Conservation (phyloP, 75 land plant species). For the Pinus tabuliformis region DNA sequence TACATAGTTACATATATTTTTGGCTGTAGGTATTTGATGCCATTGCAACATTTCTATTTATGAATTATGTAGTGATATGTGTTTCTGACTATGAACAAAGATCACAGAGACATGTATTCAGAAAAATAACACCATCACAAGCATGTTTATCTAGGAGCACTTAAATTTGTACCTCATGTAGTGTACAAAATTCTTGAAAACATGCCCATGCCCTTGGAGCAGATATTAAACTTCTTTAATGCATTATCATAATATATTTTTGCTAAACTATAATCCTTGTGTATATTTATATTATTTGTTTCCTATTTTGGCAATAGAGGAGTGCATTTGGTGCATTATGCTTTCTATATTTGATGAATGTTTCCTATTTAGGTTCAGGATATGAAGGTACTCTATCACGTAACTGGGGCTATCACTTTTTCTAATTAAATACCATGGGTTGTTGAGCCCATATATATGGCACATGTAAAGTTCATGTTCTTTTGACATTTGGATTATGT, state of each 20-base stretch:
- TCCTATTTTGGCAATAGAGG: neutral
- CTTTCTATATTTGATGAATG: neutral
- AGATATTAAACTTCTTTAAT: slow-evolving; percentile 36
- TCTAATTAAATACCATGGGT: slow-evolving; percentile 99
- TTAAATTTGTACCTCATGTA: slow-evolving; percentile 97
- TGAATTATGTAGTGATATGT: neutral
- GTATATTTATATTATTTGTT: neutral
- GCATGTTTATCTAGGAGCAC: slow-evolving; percentile 96
- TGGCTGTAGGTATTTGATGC: neutral
- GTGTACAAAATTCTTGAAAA: slow-evolving; percentile 97
- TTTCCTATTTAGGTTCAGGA: slow-evolving; percentile 67
- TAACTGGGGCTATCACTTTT: slow-evolving; percentile 98
- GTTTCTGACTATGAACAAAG: slow-evolving; percentile 45
- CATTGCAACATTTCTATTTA: neutral
- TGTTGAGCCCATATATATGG: slow-evolving; percentile 96
- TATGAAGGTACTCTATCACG: slow-evolving; percentile 90
- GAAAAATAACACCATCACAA: slow-evolving; percentile 98
- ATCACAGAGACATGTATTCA: slow-evolving; percentile 99
- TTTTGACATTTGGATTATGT: neutral
- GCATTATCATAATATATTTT: neutral
- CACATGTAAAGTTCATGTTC: slow-evolving; percentile 61
- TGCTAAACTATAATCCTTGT: neutral
- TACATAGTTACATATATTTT: neutral
- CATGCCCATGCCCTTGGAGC: slow-evolving; percentile 99
- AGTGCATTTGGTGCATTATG: neutral